Base-by-base conservation (phyloP, 495 filamentous ascomycete species). In the Lentithecium fluviatile region DNA sequence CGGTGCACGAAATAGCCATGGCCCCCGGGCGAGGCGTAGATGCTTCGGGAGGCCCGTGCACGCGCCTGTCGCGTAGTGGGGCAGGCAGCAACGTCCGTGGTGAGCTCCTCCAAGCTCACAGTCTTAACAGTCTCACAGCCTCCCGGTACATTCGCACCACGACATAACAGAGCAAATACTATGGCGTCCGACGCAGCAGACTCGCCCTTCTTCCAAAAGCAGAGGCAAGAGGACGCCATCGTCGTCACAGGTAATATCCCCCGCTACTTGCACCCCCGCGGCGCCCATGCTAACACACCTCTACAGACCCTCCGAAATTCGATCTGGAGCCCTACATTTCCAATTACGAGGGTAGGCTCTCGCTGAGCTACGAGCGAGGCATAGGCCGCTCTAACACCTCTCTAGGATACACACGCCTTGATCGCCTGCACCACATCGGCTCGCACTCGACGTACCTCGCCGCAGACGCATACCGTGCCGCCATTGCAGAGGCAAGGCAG, bases 261-360 rank as follows among this genome's bases (percentile, higher is more conserved):
- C 21, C 19, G 17, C 11, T n/a, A n/a, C n/a, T n/a, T n/a, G n/a
- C 52, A 8, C 25, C 11, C 17, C 40, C 26, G 17, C 17, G 10
- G 19, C 38, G 1, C 23, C 26, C 19, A 21, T 51, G 36, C 61
- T 68, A 37, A 67, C 45, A 6, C 61, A 92, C 13, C 19, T n/a
- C n/a, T n/a, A n/a, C 36, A 69, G 91, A 91, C 46, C 70, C 83
- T 11, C 94, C 94, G 0, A 96, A 95, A 67, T 87, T 97, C 56
- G 94, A 98, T 69, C 82, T 98, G 5, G 94, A 97, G 34, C 83
- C 87, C 23, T 97, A 97, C 72, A 89, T 96, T 40, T 79, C 87
- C 32, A 95, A 96, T 66, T 98, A 98, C 72, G 82, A 78, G 70
- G 93, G 93, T 94, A 74, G 46, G 74, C 62, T 40, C 25, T 32